Conservation (phyloP, 2,329 filamentous ascomycete species). For the Scedosporium aurantiacum region DNA sequence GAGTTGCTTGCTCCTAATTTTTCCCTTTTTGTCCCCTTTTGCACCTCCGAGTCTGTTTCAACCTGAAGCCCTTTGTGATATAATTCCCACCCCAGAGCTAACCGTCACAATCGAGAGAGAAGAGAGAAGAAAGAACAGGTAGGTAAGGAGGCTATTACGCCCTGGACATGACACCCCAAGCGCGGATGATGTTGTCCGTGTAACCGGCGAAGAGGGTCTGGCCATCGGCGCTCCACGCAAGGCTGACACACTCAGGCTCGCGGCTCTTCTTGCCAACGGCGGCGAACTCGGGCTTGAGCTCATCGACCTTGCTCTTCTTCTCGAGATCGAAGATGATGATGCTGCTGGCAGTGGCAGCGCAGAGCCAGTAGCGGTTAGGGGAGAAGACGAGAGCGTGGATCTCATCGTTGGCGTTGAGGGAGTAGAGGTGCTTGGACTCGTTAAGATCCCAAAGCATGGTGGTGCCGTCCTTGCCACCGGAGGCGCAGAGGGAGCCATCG, state of each 20-base stretch:
- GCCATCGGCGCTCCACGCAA: slow-evolving; percentile 96
- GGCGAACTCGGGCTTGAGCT: slow-evolving; percentile 94
- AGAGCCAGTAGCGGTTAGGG: slow-evolving; percentile 99
- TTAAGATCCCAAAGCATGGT: slow-evolving; percentile 99
- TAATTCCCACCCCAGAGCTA: slow-evolving; percentile 8
- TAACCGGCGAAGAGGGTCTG: slow-evolving; percentile 99
- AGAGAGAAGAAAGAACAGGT: not conserved
- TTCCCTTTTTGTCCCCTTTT: not conserved
- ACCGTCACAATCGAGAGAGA: slow-evolving; percentile 3
- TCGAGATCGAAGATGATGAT: slow-evolving; percentile 99
- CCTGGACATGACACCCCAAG: slow-evolving; percentile 95
- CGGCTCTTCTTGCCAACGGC: slow-evolving; percentile 97
- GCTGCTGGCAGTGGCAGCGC: slow-evolving; percentile 90
- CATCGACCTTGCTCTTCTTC: slow-evolving; percentile 99
- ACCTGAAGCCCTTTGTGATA: slow-evolving; percentile 12
- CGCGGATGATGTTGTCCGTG: slow-evolving; percentile 98
- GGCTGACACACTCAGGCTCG: slow-evolving; percentile 93
- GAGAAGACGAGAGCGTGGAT: slow-evolving; percentile 99
- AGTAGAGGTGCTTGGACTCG: slow-evolving; percentile 99
- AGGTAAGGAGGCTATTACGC: slow-evolving; percentile 42
- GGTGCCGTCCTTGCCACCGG: slow-evolving; percentile 98
- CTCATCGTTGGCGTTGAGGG: slow-evolving; percentile 94
- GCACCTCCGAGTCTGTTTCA: slow-evolving; percentile 7
- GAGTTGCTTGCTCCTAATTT: not conserved
- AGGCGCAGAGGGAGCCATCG: slow-evolving; percentile 97